phyloP scores from a whole-genome alignment of 2,329 filamentous ascomycete genomes.

The Exserohilum turcica region DNA sequence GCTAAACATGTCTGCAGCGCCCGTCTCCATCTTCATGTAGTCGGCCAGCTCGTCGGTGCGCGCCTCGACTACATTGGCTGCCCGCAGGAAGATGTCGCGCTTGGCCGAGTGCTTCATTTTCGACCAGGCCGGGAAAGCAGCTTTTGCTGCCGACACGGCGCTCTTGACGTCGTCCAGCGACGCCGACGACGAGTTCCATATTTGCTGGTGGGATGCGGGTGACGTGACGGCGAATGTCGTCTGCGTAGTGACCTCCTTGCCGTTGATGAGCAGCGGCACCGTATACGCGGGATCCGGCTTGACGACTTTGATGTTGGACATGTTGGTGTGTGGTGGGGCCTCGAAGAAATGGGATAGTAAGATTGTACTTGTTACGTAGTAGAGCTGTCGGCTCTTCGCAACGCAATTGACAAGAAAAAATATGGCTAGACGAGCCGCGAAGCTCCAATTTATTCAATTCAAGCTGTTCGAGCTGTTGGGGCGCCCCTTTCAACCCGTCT shows the following conservation, averaged over 20 bases:
- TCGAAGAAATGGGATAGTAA: no score
- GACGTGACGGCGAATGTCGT: constrained; percentile 62
- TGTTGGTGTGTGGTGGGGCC: not conserved
- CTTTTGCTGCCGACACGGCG: constrained; percentile 65
- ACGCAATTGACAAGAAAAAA: not conserved
- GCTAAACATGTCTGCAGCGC: constrained; percentile 50
- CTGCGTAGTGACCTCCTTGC: constrained; percentile 54
- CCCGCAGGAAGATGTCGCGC: constrained; percentile 72
- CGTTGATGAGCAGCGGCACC: constrained; percentile 56
- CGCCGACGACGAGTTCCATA: constrained; percentile 62
- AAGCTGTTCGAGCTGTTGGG: not conserved
- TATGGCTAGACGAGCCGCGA: not conserved
- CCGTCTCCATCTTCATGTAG: constrained; percentile 66
- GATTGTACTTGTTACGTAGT: no score
- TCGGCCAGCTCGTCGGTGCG: constrained; percentile 64
- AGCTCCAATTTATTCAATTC: not conserved
- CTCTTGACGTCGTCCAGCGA: constrained; percentile 61
- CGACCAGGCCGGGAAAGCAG: constrained; percentile 72
- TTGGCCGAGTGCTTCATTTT: constrained; percentile 64
- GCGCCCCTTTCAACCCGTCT: not conserved
- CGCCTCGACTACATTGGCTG: constrained; percentile 66
- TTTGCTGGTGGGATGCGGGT: constrained; percentile 59
- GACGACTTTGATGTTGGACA: constrained; percentile 8
- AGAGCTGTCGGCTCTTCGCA: not conserved
- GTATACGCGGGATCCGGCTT: constrained; percentile 34